These are phyloP conservation scores for Gossypioides kirkii DNA, from an alignment of 345 rosid genomes.

Conservation along the genomic window DNA sequence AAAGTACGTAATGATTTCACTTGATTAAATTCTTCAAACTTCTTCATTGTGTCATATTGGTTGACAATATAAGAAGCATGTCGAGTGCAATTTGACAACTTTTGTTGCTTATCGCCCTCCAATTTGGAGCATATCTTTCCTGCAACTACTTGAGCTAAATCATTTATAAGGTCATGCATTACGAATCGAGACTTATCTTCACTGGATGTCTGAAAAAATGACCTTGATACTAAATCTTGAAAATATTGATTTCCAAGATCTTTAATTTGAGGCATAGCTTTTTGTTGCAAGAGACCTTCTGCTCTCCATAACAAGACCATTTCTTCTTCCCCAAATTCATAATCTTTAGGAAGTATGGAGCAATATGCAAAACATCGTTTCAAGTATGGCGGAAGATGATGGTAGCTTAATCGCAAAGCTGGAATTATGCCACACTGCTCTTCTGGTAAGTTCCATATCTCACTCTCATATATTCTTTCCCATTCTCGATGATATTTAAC, in stretches of 20 bases:
- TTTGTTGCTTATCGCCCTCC: no score
- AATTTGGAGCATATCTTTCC: no score
- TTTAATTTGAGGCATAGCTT: not conserved
- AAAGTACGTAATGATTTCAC: no score
- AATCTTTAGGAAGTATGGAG: constrained; percentile 21
- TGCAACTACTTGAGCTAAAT: constrained; percentile 12
- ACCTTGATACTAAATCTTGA: not conserved
- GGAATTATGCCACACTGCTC: not conserved
- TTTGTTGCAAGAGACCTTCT: not conserved
- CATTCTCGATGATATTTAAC: no score
- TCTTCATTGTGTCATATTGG: no score
- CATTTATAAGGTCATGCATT: constrained; percentile 35
- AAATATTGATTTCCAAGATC: not conserved
- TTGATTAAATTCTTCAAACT: no score
- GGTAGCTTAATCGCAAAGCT: constrained; percentile 19
- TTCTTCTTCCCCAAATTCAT: not conserved
- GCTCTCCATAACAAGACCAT: not conserved
- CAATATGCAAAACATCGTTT: constrained; percentile 31
- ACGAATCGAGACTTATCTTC: not conserved
- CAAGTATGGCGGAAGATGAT: constrained; percentile 15
- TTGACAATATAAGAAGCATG: no score
- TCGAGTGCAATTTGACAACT: no score
- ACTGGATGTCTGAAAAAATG: not conserved
- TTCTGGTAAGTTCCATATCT: constrained; percentile 24
- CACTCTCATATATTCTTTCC: constrained; percentile 9